These are phyloP conservation scores for Parmelia sp. DNA, from an alignment of 495 filamentous ascomycete genomes.

Conservation along the genomic window DNA sequence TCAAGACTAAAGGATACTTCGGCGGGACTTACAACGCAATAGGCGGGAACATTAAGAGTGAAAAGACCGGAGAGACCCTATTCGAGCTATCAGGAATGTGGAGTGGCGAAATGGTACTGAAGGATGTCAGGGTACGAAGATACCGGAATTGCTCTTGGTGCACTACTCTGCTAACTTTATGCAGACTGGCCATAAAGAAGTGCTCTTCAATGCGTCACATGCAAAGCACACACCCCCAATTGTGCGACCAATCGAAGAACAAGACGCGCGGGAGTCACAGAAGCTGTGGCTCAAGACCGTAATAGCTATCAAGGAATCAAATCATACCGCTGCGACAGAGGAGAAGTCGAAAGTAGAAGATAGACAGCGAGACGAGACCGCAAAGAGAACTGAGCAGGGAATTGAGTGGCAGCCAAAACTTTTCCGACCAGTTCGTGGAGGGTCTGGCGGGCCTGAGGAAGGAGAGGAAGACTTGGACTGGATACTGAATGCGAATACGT, in stretches of 20 bases:
- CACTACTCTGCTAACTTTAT: constrained; percentile 8
- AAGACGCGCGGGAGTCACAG: constrained; percentile 86
- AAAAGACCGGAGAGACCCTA: constrained; percentile 72
- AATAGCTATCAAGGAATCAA: constrained; percentile 68
- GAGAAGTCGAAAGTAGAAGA: constrained; percentile 96
- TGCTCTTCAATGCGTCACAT: constrained; percentile 80
- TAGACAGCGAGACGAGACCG: constrained; percentile 80
- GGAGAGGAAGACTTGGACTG: constrained; percentile 88
- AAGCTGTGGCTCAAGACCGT: constrained; percentile 76
- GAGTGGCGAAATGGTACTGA: constrained; percentile 90
- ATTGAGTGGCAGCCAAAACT: constrained; percentile 85
- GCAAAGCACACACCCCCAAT: constrained; percentile 68
- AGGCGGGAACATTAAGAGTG: constrained; percentile 85
- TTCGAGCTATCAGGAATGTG: constrained; percentile 90
- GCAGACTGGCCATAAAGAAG: constrained; percentile 78
- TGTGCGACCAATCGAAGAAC: constrained; percentile 75
- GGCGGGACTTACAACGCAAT: constrained; percentile 95
- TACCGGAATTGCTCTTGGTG: too few species aligned
- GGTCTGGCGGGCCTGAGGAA: constrained; percentile 66
- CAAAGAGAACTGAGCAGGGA: constrained; percentile 69
- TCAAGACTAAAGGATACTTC: constrained; percentile 98
- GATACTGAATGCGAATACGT: constrained; percentile 89
- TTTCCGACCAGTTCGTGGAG: constrained; percentile 69
- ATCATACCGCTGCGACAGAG: constrained; percentile 86
- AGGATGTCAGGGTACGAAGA: constrained; percentile 63